Conservation (phyloP, 2,329 filamentous ascomycete species). For the Colletotrichum gloeosporioides region DNA sequence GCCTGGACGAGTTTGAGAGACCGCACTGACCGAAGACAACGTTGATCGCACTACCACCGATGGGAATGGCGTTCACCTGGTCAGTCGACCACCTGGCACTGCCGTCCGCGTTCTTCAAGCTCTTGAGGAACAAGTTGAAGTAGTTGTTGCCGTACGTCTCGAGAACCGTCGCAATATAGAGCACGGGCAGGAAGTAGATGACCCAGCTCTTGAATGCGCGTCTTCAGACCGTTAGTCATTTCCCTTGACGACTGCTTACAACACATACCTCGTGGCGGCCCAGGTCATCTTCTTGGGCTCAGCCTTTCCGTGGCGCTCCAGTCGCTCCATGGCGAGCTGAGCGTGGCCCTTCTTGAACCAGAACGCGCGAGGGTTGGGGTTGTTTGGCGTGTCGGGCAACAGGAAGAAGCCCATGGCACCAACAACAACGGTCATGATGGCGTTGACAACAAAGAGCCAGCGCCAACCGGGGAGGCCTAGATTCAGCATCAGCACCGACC, state of each 20-base stretch:
- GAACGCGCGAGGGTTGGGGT: conserved; percentile 26
- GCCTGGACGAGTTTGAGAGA: too few relatives aligned
- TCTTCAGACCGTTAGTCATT: neutral
- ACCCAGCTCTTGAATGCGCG: conserved; percentile 18
- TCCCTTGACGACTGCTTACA: neutral
- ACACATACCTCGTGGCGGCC: conserved; percentile 25
- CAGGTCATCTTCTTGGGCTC: conserved; percentile 30
- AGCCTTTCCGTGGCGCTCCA: conserved; percentile 16
- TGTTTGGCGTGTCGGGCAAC: conserved; percentile 24
- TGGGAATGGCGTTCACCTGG: conserved; percentile 14
- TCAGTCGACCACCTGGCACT: conserved; percentile 11
- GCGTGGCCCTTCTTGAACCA: conserved; percentile 19
- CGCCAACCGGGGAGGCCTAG: conserved; percentile 42
- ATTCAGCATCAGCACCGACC: conserved; percentile 38
- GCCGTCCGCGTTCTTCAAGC: conserved; percentile 22
- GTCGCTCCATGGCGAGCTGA: conserved; percentile 11
- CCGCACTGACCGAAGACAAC: conserved; percentile 20
- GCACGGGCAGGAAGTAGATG: conserved; percentile 12
- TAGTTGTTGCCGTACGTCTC: conserved; percentile 16
- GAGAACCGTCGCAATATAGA: conserved; percentile 17
- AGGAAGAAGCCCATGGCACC: conserved; percentile 18
- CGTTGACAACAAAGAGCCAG: conserved; percentile 47
- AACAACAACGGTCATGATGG: conserved; percentile 29
- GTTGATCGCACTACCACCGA: conserved; percentile 15
- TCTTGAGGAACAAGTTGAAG: conserved; percentile 13